A percentile compares a stretch with the other conserved stretches of the same genome.
Evolutionary conservation across 2,329 filamentous ascomycete species (phyloP).

Genomic region (Gaeumannomyces tritici): DNA sequence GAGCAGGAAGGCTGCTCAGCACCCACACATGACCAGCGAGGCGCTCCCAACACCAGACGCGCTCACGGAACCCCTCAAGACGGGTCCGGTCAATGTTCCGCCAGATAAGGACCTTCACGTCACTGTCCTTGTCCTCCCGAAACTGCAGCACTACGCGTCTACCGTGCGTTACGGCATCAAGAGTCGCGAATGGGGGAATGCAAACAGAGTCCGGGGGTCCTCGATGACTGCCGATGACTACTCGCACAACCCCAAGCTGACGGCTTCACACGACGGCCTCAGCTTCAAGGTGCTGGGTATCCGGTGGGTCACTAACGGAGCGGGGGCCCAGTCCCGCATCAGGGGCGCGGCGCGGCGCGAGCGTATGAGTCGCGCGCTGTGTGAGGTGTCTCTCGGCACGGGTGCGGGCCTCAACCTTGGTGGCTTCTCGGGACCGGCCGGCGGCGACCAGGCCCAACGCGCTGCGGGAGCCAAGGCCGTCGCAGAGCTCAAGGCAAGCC

Average conservation of each 20-base stretch:
- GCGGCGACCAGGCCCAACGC: slow-evolving; percentile 9
- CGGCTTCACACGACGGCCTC: slow-evolving; percentile 62
- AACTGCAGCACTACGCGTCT: slow-evolving; percentile 65
- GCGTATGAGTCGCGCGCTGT: slow-evolving; percentile 46
- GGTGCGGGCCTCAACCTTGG: slow-evolving; percentile 4
- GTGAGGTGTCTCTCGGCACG: slow-evolving; percentile 33
- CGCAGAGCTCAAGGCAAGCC: not conserved
- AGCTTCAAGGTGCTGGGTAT: slow-evolving; percentile 79
- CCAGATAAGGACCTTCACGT: slow-evolving; percentile 74
- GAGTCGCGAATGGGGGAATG: slow-evolving; percentile 67
- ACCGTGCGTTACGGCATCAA: slow-evolving; percentile 72
- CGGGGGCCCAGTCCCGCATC: slow-evolving; percentile 44
- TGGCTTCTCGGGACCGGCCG: slow-evolving; percentile 2
- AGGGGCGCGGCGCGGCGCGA: slow-evolving; percentile 46
- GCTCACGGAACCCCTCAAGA: slow-evolving; percentile 43
- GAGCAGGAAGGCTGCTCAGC: slow-evolving; percentile 15
- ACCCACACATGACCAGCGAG: slow-evolving; percentile 11
- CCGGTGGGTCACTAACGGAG: slow-evolving; percentile 76
- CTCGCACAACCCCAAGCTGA: not conserved
- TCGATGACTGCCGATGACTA: slow-evolving; percentile 9
- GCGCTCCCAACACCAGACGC: slow-evolving; percentile 27
- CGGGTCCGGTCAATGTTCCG: slow-evolving; percentile 55
- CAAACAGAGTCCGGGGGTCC: slow-evolving; percentile 29
- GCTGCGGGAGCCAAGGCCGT: slow-evolving; percentile 9
- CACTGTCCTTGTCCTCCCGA: slow-evolving; percentile 73